Evolutionary conservation across 2,329 filamentous ascomycete species (phyloP), one percentile per base, ranked within the genome.

Genomic region (Purpureocillium lavendulum): DNA sequence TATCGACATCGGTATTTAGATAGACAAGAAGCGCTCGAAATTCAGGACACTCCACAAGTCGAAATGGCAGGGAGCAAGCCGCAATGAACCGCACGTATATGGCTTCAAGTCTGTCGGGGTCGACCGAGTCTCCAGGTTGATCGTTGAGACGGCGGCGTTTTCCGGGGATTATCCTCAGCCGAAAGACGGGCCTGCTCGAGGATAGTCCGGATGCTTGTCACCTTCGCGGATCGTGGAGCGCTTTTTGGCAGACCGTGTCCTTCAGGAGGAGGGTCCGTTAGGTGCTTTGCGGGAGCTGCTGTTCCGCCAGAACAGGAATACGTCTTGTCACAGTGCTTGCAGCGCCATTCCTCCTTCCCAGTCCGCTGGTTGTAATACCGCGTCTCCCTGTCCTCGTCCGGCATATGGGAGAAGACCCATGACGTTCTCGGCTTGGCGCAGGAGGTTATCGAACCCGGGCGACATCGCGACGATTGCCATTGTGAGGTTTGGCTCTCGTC

Each of bases 331-430:
- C 38, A 45, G 26, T 45, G 37, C 30, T 42, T 42, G 32, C 33
- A 45, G 26, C 40, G 40, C 43, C 40, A 45, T 40, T 45, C 37
- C 31, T 42, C 40, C 31, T 45, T 42, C 28, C 40, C 37, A 12
- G 40, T 42, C 37, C 36, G 37, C 21, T 40, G 14, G 30, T 40
- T 40, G 26, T 42, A 45, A 35, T 42, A 45, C 33, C 38, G 40
- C 15, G 40, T 45, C 38, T 45, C 43, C 33, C 15, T 38, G 4
- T 40, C 35, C 36, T 45, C 37, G 33, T 42, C 38, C n/a, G 38
- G 40, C 38, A 45, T 45, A 35, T 41, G 37, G 29, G 30, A 41
- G 39, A 41, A 44, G 33, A 44, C 37, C 39, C 36, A 41, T 37
- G 38, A 42, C 31, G 40, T 42, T 17, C 43, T 45, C 34, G 36